Percentiles rank a stretch among this genome's conserved stretches.
phyloP scores from a whole-genome alignment of 2,329 filamentous ascomycete genomes.

The Paecilomyces formosus region DNA sequence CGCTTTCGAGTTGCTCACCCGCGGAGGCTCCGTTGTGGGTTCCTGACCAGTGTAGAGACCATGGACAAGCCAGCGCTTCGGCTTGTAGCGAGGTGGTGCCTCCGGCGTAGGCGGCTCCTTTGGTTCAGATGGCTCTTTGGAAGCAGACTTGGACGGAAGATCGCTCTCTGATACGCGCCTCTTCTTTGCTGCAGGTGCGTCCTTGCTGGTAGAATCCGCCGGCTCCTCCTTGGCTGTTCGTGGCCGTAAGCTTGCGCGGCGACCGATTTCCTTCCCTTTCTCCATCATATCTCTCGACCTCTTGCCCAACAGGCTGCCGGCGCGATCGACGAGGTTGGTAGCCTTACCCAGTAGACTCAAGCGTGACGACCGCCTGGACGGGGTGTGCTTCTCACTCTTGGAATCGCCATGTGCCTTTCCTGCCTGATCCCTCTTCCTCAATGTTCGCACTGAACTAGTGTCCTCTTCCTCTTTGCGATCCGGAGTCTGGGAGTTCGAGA shows the following conservation, averaged over 20 bases:
- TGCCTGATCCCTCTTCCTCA: slow-evolving; percentile 14
- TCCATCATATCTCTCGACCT: slow-evolving; percentile 50
- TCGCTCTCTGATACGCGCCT: slow-evolving; percentile 34
- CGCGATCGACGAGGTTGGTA: slow-evolving; percentile 41
- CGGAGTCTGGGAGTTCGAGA: neutral
- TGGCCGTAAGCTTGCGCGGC: slow-evolving; percentile 53
- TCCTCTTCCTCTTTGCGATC: slow-evolving; percentile 2
- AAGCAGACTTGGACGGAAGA: slow-evolving; percentile 14
- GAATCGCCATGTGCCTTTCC: slow-evolving; percentile 14
- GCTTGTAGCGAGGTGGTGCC: slow-evolving; percentile 25
- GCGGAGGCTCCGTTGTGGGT: slow-evolving; percentile 33
- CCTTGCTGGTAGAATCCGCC: slow-evolving; percentile 8
- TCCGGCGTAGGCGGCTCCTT: slow-evolving; percentile 12
- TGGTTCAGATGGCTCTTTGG: slow-evolving; percentile 9
- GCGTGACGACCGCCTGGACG: slow-evolving; percentile 35
- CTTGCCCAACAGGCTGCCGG: slow-evolving; percentile 52
- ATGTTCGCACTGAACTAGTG: slow-evolving; percentile 1
- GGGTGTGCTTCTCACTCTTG: slow-evolving; percentile 18
- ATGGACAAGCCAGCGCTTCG: slow-evolving; percentile 72
- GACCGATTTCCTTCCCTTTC: slow-evolving; percentile 48
- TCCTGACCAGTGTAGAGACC: slow-evolving; percentile 84
- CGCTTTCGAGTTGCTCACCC: slow-evolving; percentile 43
- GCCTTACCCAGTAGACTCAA: slow-evolving; percentile 35
- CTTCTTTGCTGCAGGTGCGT: slow-evolving; percentile 32
- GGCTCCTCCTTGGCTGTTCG: slow-evolving; percentile 23